Conservation (phyloP, 805 yeast species). For the Myxozyma neglecta region DNA sequence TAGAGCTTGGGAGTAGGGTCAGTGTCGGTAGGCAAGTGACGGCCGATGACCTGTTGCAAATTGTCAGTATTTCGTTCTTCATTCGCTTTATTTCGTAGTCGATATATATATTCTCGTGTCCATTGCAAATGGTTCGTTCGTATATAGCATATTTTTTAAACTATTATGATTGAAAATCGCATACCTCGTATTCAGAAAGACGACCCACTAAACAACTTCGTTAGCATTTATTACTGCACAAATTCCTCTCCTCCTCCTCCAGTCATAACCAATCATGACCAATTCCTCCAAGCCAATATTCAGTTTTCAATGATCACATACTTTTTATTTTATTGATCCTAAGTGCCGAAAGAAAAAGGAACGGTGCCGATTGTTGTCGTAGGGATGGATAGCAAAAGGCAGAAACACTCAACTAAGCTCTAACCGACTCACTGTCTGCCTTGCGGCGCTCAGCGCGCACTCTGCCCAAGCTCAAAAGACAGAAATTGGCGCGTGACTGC, state of each 20-base stretch:
- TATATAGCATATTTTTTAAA: neutral
- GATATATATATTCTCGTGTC: neutral
- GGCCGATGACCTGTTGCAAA: constrained; percentile 88
- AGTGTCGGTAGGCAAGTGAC: constrained; percentile 98
- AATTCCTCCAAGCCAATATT: neutral
- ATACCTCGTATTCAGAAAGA: constrained; percentile 33
- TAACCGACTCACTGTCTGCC: neutral
- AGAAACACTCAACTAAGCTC: constrained; percentile 6
- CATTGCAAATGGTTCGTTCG: neutral
- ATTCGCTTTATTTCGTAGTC: neutral
- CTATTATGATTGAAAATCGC: neutral
- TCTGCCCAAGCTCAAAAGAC: neutral
- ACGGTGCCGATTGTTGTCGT: constrained; percentile 8
- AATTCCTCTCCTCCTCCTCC: neutral
- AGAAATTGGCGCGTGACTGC: constrained; percentile 9
- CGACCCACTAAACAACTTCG: constrained; percentile 26
- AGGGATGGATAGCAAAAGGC: constrained; percentile 6
- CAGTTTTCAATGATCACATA: neutral
- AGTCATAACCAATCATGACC: neutral
- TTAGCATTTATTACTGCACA: neutral
- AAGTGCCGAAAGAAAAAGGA: constrained; percentile 6
- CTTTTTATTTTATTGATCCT: constrained; percentile 10
- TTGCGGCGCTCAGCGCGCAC: neutral
- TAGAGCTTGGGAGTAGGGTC: constrained; percentile 99
- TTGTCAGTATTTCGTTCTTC: neutral